Percentiles rank a stretch among this genome's conserved stretches.
phyloP scores from a whole-genome alignment of 352 stramenopile genomes.

The Phytophthora parvispora region DNA sequence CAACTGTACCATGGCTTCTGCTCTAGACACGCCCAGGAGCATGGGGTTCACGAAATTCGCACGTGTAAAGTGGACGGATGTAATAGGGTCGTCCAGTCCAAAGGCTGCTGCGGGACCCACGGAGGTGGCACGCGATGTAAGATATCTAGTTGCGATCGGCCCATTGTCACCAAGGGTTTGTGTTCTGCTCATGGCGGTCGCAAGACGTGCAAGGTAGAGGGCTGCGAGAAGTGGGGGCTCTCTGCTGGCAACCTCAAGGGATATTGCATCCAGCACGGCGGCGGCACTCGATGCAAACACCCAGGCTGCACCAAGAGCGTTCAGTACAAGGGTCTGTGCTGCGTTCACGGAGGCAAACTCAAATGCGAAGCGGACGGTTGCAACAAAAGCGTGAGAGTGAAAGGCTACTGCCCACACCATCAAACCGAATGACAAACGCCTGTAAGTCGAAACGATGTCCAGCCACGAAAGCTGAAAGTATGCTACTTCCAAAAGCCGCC shows the following conservation, averaged over 20 bases:
- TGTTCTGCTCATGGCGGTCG: conserved; percentile 27
- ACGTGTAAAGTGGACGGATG: conserved; percentile 33
- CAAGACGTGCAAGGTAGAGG: conserved; percentile 27
- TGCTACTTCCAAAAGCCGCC: too few relatives aligned
- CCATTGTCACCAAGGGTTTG: conserved; percentile 26
- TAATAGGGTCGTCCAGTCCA: conserved; percentile 20
- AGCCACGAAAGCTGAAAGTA: too few relatives aligned
- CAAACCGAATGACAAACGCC: too few relatives aligned
- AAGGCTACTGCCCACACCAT: conserved; percentile 27
- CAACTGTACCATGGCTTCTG: conserved; percentile 25
- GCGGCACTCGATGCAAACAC: conserved; percentile 27
- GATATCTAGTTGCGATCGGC: conserved; percentile 20
- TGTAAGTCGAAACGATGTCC: too few relatives aligned
- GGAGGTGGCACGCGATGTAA: conserved; percentile 33
- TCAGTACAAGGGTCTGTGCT: conserved; percentile 33
- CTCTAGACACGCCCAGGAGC: conserved; percentile 27
- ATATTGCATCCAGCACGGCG: conserved; percentile 35
- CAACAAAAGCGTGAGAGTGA: conserved; percentile 20
- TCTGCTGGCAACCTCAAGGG: conserved; percentile 23
- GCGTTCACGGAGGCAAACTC: conserved; percentile 20
- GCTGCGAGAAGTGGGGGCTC: conserved; percentile 30
- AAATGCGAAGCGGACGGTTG: conserved; percentile 26
- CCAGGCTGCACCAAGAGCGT: conserved; percentile 28
- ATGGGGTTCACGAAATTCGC: conserved; percentile 21
- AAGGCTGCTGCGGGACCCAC: conserved; percentile 20